Conservation (phyloP, 176 grass and related monocot species). For the Pharus latifolius region DNA sequence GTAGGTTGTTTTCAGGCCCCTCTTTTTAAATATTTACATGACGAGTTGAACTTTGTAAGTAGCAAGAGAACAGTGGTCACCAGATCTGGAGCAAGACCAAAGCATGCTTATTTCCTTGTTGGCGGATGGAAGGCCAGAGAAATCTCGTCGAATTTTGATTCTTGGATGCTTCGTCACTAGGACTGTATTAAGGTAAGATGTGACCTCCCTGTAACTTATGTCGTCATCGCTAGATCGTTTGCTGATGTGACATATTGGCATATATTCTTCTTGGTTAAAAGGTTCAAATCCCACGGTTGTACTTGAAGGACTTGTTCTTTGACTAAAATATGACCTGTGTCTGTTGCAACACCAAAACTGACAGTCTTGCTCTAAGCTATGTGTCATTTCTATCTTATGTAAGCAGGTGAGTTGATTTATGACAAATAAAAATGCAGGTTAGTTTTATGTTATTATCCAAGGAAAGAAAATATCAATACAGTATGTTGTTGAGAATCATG, state of each 20-base stretch:
- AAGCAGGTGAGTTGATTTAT: not conserved
- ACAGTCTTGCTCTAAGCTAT: not conserved
- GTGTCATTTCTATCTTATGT: not conserved
- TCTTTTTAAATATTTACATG: not conserved
- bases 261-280: conserved; percentile 4
- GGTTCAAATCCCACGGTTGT: not conserved
- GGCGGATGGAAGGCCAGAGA: not conserved
- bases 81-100: not conserved
- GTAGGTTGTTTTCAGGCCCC: conserved; percentile 11
- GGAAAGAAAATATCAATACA: not conserved
- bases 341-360: not conserved
- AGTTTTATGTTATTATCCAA: not conserved
- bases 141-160: not conserved
- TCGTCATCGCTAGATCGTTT: conserved; percentile 1
- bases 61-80: not conserved
- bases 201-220: not conserved
- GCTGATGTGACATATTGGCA: not conserved
- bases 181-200: conserved; percentile 6
- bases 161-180: not conserved
- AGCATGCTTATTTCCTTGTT: not conserved
- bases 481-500: not conserved
- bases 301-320: not conserved
- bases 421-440: no score
- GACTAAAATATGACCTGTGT: not conserved
- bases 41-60: not conserved